Percentiles rank a stretch among this genome's conserved stretches.
phyloP scores from a whole-genome alignment of 768 basidiomycete genomes.

The Phaeotremella skinneri region DNA sequence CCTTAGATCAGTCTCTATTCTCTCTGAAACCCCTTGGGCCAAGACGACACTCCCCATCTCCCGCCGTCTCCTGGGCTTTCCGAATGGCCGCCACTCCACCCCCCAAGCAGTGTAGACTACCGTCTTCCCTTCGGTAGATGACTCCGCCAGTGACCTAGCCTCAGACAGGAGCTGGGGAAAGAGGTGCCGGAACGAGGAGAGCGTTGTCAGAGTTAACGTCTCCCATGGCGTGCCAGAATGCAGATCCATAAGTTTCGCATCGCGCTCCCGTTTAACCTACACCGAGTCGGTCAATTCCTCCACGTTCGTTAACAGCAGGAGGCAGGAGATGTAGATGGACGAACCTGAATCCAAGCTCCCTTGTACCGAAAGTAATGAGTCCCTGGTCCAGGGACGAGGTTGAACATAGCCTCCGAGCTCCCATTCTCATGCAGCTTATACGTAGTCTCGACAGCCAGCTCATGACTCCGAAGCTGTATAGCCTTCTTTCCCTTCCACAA shows the following conservation, averaged over 20 bases:
- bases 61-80: constrained; percentile 80
- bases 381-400: constrained; percentile 92
- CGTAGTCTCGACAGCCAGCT: constrained; percentile 89
- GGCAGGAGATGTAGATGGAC: neutral
- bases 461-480: constrained; percentile 73
- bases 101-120: constrained; percentile 97
- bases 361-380: constrained; percentile 86
- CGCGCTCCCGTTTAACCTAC: constrained; percentile 90
- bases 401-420: constrained; percentile 82
- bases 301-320: neutral
- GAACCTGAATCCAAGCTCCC: constrained; percentile 93
- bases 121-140: constrained; percentile 84
- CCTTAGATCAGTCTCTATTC: constrained; percentile 73
- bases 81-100: constrained; percentile 92
- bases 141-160: constrained; percentile 83
- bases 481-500: constrained; percentile 35
- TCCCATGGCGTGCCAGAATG: constrained; percentile 96
- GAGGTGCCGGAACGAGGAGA: constrained; percentile 77
- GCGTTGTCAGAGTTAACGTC: constrained; percentile 87
- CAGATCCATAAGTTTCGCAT: constrained; percentile 84
- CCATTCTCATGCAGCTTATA: constrained; percentile 87
- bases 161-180: constrained; percentile 80
- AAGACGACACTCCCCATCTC: constrained; percentile 86
- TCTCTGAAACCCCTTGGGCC: constrained; percentile 74
- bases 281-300: neutral